Evolutionary conservation across 2,329 filamentous ascomycete species (phyloP).

Genomic region (Aspergillus uvarum): DNA sequence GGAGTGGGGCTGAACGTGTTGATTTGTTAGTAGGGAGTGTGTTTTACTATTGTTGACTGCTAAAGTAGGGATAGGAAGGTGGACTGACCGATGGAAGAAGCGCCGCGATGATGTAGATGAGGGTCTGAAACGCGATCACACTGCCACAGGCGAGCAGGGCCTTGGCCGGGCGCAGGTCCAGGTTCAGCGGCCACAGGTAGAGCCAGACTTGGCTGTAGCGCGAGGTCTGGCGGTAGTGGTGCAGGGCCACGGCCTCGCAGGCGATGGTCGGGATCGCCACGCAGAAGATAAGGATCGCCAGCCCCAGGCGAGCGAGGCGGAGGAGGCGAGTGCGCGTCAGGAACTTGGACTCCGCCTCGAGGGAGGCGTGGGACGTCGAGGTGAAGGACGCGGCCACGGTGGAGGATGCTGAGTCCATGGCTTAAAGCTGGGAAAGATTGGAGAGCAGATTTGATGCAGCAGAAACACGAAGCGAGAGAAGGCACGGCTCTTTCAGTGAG

Average conservation of each 20-base stretch:
- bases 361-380: constrained; percentile 32
- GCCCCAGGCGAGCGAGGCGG: constrained; percentile 34
- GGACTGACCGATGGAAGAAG: constrained; percentile 38
- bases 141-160: constrained; percentile 38
- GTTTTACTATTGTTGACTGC: not conserved
- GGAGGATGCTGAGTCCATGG: constrained; percentile 7
- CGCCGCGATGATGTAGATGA: constrained; percentile 34
- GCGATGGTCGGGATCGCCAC: constrained; percentile 34
- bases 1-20: constrained; percentile 31
- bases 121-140: constrained; percentile 35
- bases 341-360: constrained; percentile 39
- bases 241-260: constrained; percentile 41
- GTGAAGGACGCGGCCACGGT: constrained; percentile 27
- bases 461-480: not conserved
- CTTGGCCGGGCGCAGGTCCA: constrained; percentile 43
- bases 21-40: not conserved
- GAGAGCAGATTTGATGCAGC: not conserved
- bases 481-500: not conserved
- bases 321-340: constrained; percentile 34
- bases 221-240: constrained; percentile 40
- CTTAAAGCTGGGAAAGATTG: not conserved
- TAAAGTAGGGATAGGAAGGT: not conserved
- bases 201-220: constrained; percentile 35
- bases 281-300: constrained; percentile 34
- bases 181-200: constrained; percentile 44